Percentiles rank a stretch among this genome's conserved stretches.
Evolutionary conservation across 192 early-diverging fungal species (phyloP).

Genomic region (Dissophora ornata): DNA sequence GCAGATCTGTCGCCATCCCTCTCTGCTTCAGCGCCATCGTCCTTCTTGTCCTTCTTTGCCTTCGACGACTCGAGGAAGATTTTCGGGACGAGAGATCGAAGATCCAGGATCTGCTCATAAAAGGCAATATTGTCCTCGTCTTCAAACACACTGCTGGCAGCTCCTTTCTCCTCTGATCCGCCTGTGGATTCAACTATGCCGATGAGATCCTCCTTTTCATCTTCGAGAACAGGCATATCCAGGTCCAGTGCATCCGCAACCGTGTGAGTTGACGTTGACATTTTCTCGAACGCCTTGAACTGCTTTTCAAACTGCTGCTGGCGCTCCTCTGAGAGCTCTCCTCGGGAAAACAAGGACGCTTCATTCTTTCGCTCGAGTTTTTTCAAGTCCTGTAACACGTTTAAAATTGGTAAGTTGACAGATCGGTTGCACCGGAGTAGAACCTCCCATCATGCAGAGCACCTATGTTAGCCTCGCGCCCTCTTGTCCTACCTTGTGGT

Average conservation of each 20-base stretch:
- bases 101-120: constrained; percentile 88
- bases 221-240: constrained; percentile 83
- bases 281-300: constrained; percentile 75
- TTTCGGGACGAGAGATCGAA: constrained; percentile 83
- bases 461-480: too few relatives aligned
- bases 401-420: background rate
- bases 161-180: constrained; percentile 49
- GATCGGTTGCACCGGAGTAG: too few relatives aligned
- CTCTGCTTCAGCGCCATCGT: constrained; percentile 14
- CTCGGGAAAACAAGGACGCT: constrained; percentile 82
- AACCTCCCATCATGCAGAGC: background rate
- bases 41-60: constrained; percentile 58
- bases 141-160: constrained; percentile 81
- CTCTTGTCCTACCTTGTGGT: constrained; percentile 66
- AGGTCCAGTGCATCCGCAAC: constrained; percentile 79
- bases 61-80: constrained; percentile 76
- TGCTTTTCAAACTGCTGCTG: constrained; percentile 80
- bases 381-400: constrained; percentile 64
- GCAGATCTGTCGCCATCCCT: constrained; percentile 50
- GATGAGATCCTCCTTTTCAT: constrained; percentile 67
- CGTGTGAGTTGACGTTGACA: constrained; percentile 58
- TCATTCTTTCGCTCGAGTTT: constrained; percentile 81
- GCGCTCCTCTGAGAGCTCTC: constrained; percentile 82
- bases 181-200: constrained; percentile 27
- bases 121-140: constrained; percentile 92